phyloP scores from a whole-genome alignment of 2,329 filamentous ascomycete genomes.

The Emmonsiellopsis sp. region DNA sequence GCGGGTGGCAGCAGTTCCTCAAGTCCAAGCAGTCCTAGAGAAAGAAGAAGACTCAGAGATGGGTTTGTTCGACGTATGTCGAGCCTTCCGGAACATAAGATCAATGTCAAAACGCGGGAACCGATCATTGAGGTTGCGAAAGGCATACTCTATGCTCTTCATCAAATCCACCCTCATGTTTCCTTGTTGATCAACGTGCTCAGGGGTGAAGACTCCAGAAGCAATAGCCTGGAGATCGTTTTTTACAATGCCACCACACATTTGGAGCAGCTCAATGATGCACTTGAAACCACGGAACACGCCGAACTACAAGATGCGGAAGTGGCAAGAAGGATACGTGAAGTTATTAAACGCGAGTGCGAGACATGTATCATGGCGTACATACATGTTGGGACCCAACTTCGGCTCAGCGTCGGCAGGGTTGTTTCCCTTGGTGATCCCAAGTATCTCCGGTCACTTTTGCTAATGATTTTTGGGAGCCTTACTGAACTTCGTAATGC shows the following conservation, averaged over 20 bases:
- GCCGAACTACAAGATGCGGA: slow-evolving; percentile 43
- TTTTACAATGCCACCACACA: slow-evolving; percentile 48
- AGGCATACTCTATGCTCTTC: slow-evolving; percentile 46
- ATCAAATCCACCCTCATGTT: slow-evolving; percentile 41
- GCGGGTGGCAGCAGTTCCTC: slow-evolving; percentile 31
- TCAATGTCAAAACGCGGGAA: slow-evolving; percentile 36
- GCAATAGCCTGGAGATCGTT: slow-evolving; percentile 45
- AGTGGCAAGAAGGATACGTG: slow-evolving; percentile 28
- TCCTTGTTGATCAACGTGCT: slow-evolving; percentile 39
- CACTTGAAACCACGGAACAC: slow-evolving; percentile 41
- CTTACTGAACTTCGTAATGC: slow-evolving; percentile 52
- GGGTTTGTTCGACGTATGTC: slow-evolving; percentile 44
- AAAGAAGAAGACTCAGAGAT: slow-evolving; percentile 31
- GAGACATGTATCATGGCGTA: slow-evolving; percentile 42
- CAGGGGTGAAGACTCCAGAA: slow-evolving; percentile 35
- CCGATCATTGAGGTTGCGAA: slow-evolving; percentile 48
- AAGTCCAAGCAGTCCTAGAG: slow-evolving; percentile 35
- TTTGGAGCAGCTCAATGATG: slow-evolving; percentile 47
- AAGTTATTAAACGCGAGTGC: slow-evolving; percentile 37
- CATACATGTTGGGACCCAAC: slow-evolving; percentile 38
- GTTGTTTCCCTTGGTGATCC: slow-evolving; percentile 47
- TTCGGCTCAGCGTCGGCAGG: slow-evolving; percentile 39
- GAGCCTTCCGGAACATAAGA: slow-evolving; percentile 47
- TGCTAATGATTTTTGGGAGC: slow-evolving; percentile 50
- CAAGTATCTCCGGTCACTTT: slow-evolving; percentile 48